Evolutionary conservation across 176 grass and related monocot species (phyloP).

Genomic region (Aegilops umbellulata): DNA sequence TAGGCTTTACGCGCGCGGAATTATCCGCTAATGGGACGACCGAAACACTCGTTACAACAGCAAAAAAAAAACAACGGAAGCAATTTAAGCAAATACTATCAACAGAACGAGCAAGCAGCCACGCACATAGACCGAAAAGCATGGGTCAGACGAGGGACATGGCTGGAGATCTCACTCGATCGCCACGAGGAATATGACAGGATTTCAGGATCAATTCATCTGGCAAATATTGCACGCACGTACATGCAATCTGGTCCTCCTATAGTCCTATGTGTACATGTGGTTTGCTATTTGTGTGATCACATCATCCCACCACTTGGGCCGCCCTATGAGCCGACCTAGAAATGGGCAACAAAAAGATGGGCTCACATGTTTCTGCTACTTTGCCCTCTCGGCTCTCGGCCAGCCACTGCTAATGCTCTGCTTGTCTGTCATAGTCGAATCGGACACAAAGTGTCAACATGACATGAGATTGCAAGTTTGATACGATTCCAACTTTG

Average conservation of each 20-base stretch:
- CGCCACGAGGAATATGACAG: not conserved
- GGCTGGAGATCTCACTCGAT: not conserved
- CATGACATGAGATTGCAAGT: not conserved
- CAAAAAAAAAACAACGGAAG: not conserved
- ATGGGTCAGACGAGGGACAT: not conserved
- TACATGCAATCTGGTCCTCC: not conserved
- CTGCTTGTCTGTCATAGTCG: not conserved
- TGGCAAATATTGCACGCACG: not conserved
- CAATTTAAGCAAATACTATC: not conserved
- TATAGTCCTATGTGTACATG: not conserved
- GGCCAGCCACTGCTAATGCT: not conserved
- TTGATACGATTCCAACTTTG: not conserved
- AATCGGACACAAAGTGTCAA: not conserved
- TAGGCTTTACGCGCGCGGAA: slow-evolving; percentile 3
- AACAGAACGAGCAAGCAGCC: not conserved
- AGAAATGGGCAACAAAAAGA: not conserved
- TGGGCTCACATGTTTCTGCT: slow-evolving; percentile 19
- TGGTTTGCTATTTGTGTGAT: not conserved
- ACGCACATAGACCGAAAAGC: not conserved
- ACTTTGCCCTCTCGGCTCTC: slow-evolving; percentile 20
- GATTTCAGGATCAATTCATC: not conserved
- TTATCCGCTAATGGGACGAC: not conserved
- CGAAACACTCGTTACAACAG: not conserved
- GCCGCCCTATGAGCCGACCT: not conserved
- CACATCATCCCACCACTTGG: not conserved